Percentiles rank a stretch among this genome's conserved stretches.
phyloP scores from a whole-genome alignment of 2,329 filamentous ascomycete genomes.

The Lecanicillium sp. region DNA sequence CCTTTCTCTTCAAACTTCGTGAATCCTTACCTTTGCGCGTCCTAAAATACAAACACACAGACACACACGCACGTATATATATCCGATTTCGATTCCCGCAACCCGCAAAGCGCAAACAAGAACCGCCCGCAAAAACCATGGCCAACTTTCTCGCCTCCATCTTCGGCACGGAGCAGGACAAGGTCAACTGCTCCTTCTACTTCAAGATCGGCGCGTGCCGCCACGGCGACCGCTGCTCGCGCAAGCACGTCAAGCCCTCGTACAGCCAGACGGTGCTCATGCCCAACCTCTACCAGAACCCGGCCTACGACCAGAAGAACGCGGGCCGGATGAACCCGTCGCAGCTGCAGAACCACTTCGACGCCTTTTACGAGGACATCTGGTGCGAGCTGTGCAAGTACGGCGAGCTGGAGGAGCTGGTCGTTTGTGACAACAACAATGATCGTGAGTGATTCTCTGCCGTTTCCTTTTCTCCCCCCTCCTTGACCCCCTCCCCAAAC shows the following conservation, averaged over 20 bases:
- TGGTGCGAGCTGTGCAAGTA: slow-evolving; percentile 99
- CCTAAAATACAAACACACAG: too few species aligned
- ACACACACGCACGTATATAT: too few species aligned
- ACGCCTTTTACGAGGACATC: slow-evolving; percentile 99
- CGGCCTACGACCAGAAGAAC: slow-evolving; percentile 82
- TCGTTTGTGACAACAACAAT: slow-evolving; percentile 99
- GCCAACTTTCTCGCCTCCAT: slow-evolving; percentile 98
- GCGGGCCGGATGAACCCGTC: slow-evolving; percentile 85
- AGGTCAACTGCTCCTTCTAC: slow-evolving; percentile 99
- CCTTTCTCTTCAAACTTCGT: too few species aligned
- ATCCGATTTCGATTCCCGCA: too few species aligned
- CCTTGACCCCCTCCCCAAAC: too few species aligned
- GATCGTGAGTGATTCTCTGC: slow-evolving; percentile 59
- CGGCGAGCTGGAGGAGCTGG: slow-evolving; percentile 93
- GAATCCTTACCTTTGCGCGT: too few species aligned
- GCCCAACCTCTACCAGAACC: slow-evolving; percentile 98
- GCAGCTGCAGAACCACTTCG: slow-evolving; percentile 98
- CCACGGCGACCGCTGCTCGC: slow-evolving; percentile 94
- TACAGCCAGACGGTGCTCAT: slow-evolving; percentile 97
- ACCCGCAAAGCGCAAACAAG: neutral
- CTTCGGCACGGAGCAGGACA: slow-evolving; percentile 99
- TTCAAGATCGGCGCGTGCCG: slow-evolving; percentile 95
- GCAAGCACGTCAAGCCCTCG: slow-evolving; percentile 98
- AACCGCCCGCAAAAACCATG: slow-evolving; percentile 51
- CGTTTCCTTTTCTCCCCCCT: neutral